Conservation (phyloP, 768 basidiomycete genomes). For the Lactifluus piperatus region DNA sequence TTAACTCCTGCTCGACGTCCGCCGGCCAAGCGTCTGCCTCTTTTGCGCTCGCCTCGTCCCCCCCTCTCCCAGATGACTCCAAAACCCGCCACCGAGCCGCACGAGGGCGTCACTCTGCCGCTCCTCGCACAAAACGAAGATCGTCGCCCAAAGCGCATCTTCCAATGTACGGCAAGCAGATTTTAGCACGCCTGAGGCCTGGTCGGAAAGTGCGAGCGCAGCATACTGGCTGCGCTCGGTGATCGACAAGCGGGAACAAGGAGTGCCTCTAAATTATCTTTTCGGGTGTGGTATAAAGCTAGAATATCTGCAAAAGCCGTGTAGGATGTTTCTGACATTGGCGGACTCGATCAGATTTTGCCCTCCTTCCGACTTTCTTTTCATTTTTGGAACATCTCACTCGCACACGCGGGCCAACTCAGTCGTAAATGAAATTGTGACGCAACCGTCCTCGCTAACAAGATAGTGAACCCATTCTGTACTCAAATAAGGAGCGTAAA, state of each 20-base stretch:
- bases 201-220: constrained; percentile 65
- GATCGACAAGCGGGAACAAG: constrained; percentile 43
- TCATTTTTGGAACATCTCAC: not conserved
- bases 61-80: constrained; percentile 49
- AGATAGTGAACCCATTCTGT: too few relatives aligned
- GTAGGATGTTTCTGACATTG: constrained; percentile 49
- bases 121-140: constrained; percentile 75
- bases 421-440: too few relatives aligned
- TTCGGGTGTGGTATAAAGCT: constrained; percentile 42
- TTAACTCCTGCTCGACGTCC: constrained; percentile 50
- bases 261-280: constrained; percentile 48
- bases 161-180: constrained; percentile 85
- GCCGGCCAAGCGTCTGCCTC: constrained; percentile 55
- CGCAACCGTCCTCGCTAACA: too few relatives aligned
- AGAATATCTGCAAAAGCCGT: constrained; percentile 63
- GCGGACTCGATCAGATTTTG: not conserved
- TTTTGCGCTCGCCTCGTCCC: constrained; percentile 24
- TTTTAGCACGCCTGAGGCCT: constrained; percentile 56
- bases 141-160: constrained; percentile 90
- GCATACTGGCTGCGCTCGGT: constrained; percentile 85
- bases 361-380: not conserved
- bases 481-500: too few relatives aligned
- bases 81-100: constrained; percentile 62
- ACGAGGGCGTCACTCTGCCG: constrained; percentile 63
- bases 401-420: too few relatives aligned